Conservation (phyloP, 2,329 filamentous ascomycete species). For the Camptophora hylomeconis region DNA sequence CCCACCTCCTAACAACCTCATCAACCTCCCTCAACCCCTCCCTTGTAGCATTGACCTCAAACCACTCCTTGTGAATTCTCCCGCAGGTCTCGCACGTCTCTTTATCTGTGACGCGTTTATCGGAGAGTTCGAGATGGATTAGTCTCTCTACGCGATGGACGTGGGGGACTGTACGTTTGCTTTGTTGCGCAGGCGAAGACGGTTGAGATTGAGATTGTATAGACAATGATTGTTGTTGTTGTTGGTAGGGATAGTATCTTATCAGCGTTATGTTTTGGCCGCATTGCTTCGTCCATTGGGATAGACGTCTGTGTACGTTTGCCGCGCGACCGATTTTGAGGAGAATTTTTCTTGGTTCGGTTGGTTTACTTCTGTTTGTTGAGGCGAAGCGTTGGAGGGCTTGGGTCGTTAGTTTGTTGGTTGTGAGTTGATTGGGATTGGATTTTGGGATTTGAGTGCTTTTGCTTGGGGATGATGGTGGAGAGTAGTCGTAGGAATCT, state of each 20-base stretch:
- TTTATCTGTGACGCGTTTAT: conserved; percentile 38
- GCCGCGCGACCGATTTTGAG: conserved; percentile 54
- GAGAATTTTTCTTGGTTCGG: conserved; percentile 46
- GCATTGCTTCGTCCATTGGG: conserved; percentile 89
- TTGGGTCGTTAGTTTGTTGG: conserved; percentile 21
- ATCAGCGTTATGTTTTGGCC: conserved; percentile 78
- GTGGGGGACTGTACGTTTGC: conserved; percentile 58
- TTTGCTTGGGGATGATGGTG: conserved; percentile 28
- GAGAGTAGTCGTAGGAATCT: conserved; percentile 7
- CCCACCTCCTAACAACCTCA: conserved; percentile 71
- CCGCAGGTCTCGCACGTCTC: conserved; percentile 65
- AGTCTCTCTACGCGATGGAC: conserved; percentile 79
- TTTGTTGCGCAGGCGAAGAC: conserved; percentile 14
- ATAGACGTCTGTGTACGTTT: conserved; percentile 83
- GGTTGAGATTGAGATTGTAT: conserved; percentile 9
- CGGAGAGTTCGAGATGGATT: conserved; percentile 76
- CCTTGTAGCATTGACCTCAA: conserved; percentile 67
- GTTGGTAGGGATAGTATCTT: conserved; percentile 77
- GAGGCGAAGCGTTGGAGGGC: conserved; percentile 24
- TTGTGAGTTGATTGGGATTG: conserved; percentile 5
- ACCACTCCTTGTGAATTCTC: conserved; percentile 85
- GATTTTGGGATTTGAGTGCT: conserved; percentile 8
- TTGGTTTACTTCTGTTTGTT: conserved; percentile 16
- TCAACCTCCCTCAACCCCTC: conserved; percentile 56
- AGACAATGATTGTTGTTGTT: conserved; percentile 25